Conservation (phyloP, 805 yeast genomes). For the Myxozyma monticola region DNA sequence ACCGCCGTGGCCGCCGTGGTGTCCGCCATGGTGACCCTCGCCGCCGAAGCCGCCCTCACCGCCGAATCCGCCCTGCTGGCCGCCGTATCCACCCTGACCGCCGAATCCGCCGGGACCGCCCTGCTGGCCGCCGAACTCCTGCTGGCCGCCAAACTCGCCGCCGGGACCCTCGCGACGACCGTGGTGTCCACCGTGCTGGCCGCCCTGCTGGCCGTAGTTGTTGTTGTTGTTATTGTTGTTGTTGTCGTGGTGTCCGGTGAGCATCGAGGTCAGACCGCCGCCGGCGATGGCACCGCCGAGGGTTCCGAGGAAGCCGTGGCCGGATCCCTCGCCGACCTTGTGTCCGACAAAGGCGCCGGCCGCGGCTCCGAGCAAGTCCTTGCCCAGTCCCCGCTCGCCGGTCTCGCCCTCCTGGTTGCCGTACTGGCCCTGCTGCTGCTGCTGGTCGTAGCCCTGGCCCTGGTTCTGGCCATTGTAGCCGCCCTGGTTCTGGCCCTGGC, state of each 20-base stretch:
- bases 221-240: neutral
- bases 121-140: constrained; percentile 4
- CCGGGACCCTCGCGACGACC: constrained; percentile 6
- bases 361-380: constrained; percentile 19
- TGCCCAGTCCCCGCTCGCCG: constrained; percentile 27
- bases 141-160: constrained; percentile 3
- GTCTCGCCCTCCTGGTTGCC: constrained; percentile 12
- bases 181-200: constrained; percentile 3
- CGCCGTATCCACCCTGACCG: constrained; percentile 2
- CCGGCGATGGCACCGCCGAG: constrained; percentile 29
- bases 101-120: constrained; percentile 9
- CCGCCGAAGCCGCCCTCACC: constrained; percentile 14
- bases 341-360: constrained; percentile 26
- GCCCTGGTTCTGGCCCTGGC: constrained; percentile 19
- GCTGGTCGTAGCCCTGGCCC: constrained; percentile 19
- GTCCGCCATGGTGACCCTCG: constrained; percentile 11
- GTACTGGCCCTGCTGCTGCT: constrained; percentile 23
- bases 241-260: neutral
- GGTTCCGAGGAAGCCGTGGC: constrained; percentile 26
- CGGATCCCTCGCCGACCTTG: constrained; percentile 19
- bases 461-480: constrained; percentile 19
- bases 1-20: constrained; percentile 13
- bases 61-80: constrained; percentile 6
- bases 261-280: constrained; percentile 15
- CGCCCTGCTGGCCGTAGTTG: constrained; percentile 5